Evolutionary conservation across 2,329 filamentous ascomycete species (phyloP).

Genomic region (Fusarium neocosmosporiellum): DNA sequence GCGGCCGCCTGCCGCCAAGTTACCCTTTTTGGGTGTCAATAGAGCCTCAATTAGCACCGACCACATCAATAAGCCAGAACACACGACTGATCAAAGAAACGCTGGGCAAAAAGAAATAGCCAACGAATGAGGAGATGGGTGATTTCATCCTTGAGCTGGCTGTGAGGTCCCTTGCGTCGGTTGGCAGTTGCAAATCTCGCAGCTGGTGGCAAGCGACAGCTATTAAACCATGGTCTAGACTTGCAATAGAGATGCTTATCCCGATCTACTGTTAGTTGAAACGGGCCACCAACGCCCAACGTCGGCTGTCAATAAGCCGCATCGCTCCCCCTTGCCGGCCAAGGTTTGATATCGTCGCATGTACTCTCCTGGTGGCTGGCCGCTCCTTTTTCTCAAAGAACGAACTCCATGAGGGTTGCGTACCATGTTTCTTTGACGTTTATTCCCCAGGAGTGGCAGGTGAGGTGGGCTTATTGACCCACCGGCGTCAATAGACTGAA

Average conservation of each 20-base stretch:
- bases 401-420: constrained; percentile 4
- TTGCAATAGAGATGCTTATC: not conserved
- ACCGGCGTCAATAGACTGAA: constrained; percentile 32
- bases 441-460: not conserved
- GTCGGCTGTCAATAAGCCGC: constrained; percentile 23
- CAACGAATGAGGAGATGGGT: not conserved
- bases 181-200: not conserved
- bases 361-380: not conserved
- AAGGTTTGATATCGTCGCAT: constrained; percentile 9
- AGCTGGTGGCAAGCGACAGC: not conserved
- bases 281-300: not conserved
- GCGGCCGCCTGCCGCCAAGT: constrained; percentile 11
- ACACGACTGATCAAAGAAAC: not conserved
- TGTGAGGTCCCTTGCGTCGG: not conserved
- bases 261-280: not conserved
- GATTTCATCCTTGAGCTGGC: not conserved
- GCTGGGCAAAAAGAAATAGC: not conserved
- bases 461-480: constrained; percentile 31
- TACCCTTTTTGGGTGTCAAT: constrained; percentile 42
- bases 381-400: constrained; percentile 3
- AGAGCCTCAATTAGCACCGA: constrained; percentile 39
- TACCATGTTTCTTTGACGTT: constrained; percentile 2
- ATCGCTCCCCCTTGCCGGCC: not conserved
- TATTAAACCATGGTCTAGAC: constrained; percentile 6
- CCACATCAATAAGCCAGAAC: constrained; percentile 18